Percentiles rank a stretch among this genome's conserved stretches.
phyloP scores from a whole-genome alignment of 768 basidiomycete species.

The Amylocystis lapponica region DNA sequence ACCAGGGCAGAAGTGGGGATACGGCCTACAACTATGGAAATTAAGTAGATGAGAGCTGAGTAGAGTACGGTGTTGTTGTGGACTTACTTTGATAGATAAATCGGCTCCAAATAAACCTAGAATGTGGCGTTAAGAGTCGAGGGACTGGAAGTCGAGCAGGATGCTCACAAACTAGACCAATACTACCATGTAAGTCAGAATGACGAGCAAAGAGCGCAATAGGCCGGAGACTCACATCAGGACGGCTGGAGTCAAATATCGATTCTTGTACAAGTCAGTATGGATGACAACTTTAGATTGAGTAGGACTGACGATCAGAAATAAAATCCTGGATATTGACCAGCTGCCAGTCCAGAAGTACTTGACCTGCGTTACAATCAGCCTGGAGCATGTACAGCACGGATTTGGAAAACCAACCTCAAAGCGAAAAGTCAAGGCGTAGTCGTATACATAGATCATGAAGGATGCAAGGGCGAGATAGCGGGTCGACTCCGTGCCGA shows the following conservation, averaged over 20 bases:
- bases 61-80: no score
- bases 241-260: slow-evolving; percentile 9
- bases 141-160: no score
- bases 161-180: slow-evolving; percentile 3
- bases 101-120: no score
- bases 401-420: slow-evolving; percentile 5
- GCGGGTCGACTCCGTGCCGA: slow-evolving; percentile 4
- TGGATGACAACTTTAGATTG: background rate
- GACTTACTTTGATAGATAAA: no score
- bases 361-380: slow-evolving; percentile 4
- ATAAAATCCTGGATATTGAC: slow-evolving; percentile 13
- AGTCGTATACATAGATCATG: slow-evolving; percentile 7
- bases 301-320: slow-evolving; percentile 9
- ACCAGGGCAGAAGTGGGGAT: background rate
- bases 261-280: slow-evolving; percentile 7
- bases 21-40: no score
- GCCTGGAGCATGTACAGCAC: background rate
- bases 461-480: slow-evolving; percentile 9
- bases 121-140: no score
- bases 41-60: no score
- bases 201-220: background rate
- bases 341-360: slow-evolving; percentile 16
- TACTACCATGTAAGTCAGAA: background rate
- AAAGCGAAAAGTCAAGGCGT: slow-evolving; percentile 8
- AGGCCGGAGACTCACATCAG: slow-evolving; percentile 4